A percentile compares a stretch with the other conserved stretches of the same genome.
Conservation (phyloP, 768 basidiomycete genomes). For the Leucogyrophana mollusca region DNA sequence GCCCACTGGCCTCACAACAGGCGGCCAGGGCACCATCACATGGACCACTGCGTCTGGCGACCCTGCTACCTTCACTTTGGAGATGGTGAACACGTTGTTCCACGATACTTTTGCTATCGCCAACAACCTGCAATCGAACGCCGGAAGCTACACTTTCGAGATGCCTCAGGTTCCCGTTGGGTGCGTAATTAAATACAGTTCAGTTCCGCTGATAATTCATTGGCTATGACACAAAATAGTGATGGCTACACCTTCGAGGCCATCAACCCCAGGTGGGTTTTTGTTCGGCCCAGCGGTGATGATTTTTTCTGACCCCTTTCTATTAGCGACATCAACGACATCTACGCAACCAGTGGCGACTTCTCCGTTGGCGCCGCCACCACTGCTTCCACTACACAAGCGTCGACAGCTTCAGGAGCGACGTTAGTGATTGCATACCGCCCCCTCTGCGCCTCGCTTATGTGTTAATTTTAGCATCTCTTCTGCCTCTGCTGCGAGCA, state of each 20-base stretch:
- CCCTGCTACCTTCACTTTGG: constrained; percentile 40
- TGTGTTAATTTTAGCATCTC: neutral
- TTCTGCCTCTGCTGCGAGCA: constrained; percentile 1
- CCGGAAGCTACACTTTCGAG: constrained; percentile 32
- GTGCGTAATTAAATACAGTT: constrained; percentile 26
- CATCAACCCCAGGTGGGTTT: constrained; percentile 38
- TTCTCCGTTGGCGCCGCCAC: constrained; percentile 41
- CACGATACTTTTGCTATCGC: constrained; percentile 53
- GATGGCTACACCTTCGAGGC: constrained; percentile 48
- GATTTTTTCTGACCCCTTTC: neutral
- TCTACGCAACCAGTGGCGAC: constrained; percentile 35
- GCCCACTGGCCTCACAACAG: constrained; percentile 32
- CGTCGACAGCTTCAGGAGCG: constrained; percentile 15
- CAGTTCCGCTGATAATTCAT: neutral
- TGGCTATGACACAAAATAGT: constrained; percentile 24
- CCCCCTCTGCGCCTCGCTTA: neutral
- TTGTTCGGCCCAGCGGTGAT: neutral
- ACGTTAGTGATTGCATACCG: constrained; percentile 1
- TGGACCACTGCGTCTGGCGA: constrained; percentile 48
- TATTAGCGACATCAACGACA: constrained; percentile 40
- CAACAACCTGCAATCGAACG: constrained; percentile 46
- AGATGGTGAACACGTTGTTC: constrained; percentile 49
- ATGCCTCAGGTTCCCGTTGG: constrained; percentile 46
- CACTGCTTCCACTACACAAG: constrained; percentile 3
- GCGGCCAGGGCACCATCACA: constrained; percentile 36